Evolutionary conservation across 495 filamentous ascomycete genomes (phyloP), one percentile per base, ranked within the genome.

Genomic region (Aspergillus diversus): DNA sequence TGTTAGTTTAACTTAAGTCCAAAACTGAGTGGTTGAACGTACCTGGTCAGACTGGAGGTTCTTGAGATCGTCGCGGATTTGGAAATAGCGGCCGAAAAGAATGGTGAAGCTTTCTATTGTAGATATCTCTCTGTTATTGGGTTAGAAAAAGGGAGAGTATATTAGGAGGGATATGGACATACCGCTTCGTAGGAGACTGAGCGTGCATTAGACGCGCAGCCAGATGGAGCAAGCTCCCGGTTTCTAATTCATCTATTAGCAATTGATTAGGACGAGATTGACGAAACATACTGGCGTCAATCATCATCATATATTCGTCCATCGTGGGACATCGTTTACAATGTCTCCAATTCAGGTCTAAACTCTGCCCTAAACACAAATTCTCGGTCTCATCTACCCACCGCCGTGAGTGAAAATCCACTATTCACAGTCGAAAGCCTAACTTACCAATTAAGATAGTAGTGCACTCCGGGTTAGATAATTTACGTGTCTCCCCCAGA

Each of bases 231-330:
- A 60, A 31, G 11, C 58, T 39, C 7, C 58, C 58, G 12, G 58
- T 60, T 31, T 60, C 39, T 43, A 43, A 13, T 43, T 43, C n/a
- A 15, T 43, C 39, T 3, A 43, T 43, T 11, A 43, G 8, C 5
- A 43, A 4, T 7, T 43, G n/a, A 11, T 11, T 43, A 43, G 12
- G 11, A 0, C 8, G n/a, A 43, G 7, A 12, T 43, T 43, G 39
- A 12, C 12, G 39, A 11, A 43, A 43, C 39, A 11, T 43, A 43
- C 39, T 60, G 35, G 52, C 43, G 17, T 46, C 49, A 21, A 53
- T 35, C 58, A 60, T 60, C 21, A 33, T 52, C 11, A 60, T 53
- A 31, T 60, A 60, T 15, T 60, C 58, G 1, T 60, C 49, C 9
- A 27, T 54, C 5, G 12, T 46, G 0, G 58, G 58, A 32, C 58